Conservation (phyloP, 192 early-diverging fungal species). For the Pecoramyces ruminantium region DNA sequence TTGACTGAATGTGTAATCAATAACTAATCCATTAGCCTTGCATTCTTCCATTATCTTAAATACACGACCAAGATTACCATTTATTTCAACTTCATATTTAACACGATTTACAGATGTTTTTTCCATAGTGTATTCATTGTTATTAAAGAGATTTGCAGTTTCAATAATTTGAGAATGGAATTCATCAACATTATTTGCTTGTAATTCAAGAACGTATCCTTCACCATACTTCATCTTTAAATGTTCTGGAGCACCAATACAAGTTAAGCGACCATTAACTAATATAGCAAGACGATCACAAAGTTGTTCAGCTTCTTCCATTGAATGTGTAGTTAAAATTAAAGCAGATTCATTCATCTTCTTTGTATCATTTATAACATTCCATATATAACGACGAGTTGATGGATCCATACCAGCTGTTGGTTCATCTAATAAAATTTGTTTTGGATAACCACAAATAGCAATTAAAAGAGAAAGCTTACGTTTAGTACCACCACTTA, state of each 20-base stretch:
- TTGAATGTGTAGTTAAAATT: neutral
- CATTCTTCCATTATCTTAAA: slow-evolving; percentile 23
- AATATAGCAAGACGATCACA: neutral
- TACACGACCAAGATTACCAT: slow-evolving; percentile 10
- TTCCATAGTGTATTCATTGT: neutral
- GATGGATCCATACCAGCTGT: slow-evolving; percentile 23
- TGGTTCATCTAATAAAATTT: slow-evolving; percentile 15
- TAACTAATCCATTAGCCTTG: slow-evolving; percentile 12
- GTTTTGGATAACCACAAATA: slow-evolving; percentile 4
- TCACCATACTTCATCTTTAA: neutral
- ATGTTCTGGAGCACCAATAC: neutral
- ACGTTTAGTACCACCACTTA: slow-evolving; percentile 9
- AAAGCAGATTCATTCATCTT: neutral
- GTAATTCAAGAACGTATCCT: neutral
- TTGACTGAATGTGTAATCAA: slow-evolving; percentile 38
- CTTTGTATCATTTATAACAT: slow-evolving; percentile 9
- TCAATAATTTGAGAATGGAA: neutral
- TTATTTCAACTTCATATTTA: neutral
- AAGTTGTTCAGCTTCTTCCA: neutral
- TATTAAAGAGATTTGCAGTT: neutral
- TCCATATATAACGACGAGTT: slow-evolving; percentile 29
- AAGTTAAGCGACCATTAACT: neutral
- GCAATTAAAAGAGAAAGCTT: slow-evolving; percentile 6
- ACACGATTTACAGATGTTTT: neutral
- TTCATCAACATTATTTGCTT: neutral